These are phyloP conservation scores for Cryptococcus hybrid DNA, from an alignment of 1,284 basidiomycete genomes.

Conservation along the genomic window DNA sequence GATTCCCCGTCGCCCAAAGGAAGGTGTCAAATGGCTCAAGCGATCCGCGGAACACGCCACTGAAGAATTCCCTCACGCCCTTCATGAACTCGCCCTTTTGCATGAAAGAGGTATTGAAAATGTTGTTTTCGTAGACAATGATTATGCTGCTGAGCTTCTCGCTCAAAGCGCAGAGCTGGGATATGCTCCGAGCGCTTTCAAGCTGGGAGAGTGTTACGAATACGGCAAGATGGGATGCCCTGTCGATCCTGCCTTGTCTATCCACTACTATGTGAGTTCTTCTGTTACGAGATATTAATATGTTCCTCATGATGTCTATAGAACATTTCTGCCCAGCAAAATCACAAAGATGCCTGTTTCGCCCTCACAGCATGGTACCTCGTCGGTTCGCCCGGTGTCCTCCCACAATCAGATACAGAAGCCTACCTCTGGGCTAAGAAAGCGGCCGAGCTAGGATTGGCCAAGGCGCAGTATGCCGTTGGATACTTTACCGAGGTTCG, in stretches of 20 bases:
- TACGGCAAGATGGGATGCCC: conserved; percentile 99
- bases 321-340: conserved; percentile 98
- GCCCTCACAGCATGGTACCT: conserved; percentile 99
- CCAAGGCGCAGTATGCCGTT: conserved; percentile 94
- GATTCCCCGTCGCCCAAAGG: conserved; percentile 73
- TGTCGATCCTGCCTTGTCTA: conserved; percentile 93
- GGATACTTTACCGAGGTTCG: conserved; percentile 89
- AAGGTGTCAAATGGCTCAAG: conserved; percentile 98
- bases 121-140: conserved; percentile 92
- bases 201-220: conserved; percentile 97
- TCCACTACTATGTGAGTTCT: conserved; percentile 94
- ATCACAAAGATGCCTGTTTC: conserved; percentile 95
- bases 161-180: conserved; percentile 94
- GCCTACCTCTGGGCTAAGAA: conserved; percentile 95
- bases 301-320: conserved; percentile 40
- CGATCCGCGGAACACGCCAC: conserved; percentile 92
- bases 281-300: neutral
- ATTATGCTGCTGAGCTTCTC: conserved; percentile 90
- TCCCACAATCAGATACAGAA: conserved; percentile 96
- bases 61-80: conserved; percentile 91
- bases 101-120: conserved; percentile 96
- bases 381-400: conserved; percentile 93
- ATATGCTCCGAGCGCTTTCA: conserved; percentile 93
- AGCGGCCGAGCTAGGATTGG: conserved; percentile 87
- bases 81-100: conserved; percentile 91